A percentile compares a stretch with the other conserved stretches of the same genome.
These are phyloP conservation scores for Coniferiporia sulphurascens DNA, from an alignment of 1,284 basidiomycete genomes.

Conservation along the genomic window DNA sequence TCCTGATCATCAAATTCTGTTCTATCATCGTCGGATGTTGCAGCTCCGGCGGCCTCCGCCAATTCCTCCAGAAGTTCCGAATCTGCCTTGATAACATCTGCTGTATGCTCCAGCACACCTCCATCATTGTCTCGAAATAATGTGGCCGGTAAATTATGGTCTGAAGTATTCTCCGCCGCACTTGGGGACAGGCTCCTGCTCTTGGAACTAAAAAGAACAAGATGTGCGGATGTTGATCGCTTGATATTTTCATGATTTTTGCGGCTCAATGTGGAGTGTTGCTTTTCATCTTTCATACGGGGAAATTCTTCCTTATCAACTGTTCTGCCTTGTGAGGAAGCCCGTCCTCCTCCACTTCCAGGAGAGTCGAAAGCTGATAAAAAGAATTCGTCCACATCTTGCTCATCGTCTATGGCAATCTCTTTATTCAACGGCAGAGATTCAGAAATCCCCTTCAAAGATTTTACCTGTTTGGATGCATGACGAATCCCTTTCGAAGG, in stretches of 20 bases:
- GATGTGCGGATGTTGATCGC: neutral
- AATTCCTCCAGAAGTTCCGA: conserved; percentile 28
- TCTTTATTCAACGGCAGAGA: conserved; percentile 18
- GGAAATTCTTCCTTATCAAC: neutral
- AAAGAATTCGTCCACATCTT: conserved; percentile 41
- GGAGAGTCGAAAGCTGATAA: conserved; percentile 18
- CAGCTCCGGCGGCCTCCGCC: conserved; percentile 20
- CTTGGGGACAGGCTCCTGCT: neutral
- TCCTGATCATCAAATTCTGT: conserved; percentile 12
- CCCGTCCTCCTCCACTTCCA: neutral
- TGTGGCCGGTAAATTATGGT: neutral
- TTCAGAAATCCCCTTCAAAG: conserved; percentile 11
- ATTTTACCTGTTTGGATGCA: conserved; percentile 4
- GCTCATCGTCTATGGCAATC: conserved; percentile 27
- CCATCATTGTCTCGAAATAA: neutral
- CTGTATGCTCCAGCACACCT: neutral
- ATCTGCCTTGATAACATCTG: conserved; percentile 17
- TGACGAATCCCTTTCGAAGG: neutral
- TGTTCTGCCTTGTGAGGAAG: neutral
- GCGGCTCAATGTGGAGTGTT: neutral
- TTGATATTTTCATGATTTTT: neutral
- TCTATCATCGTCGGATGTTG: conserved; percentile 17
- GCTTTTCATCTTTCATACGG: neutral
- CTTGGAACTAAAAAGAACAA: neutral
- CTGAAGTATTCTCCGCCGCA: neutral